Percentiles rank a stretch among this genome's conserved stretches.
phyloP scores from a whole-genome alignment of 2,329 filamentous ascomycete genomes.

The Elsinoe fawcettii region DNA sequence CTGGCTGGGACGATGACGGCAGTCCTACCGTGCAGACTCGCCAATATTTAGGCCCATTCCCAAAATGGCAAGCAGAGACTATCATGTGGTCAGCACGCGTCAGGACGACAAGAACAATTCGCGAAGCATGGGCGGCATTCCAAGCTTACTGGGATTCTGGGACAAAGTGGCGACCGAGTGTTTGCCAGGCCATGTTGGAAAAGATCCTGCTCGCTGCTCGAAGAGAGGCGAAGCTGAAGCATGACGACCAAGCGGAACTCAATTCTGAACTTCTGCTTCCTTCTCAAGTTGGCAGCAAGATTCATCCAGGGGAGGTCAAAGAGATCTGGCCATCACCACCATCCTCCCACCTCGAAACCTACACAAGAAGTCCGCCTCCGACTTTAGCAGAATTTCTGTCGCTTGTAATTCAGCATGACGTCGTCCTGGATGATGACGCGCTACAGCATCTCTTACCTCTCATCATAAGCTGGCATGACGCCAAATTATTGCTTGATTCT shows the following conservation, averaged over 20 bases:
- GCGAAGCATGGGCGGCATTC: constrained; percentile 60
- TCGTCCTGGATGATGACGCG: constrained; percentile 40
- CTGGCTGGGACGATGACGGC: constrained; percentile 56
- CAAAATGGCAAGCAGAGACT: not conserved
- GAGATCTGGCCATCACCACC: constrained; percentile 50
- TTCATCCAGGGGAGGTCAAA: constrained; percentile 53
- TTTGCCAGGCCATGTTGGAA: constrained; percentile 51
- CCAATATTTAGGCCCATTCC: constrained; percentile 31
- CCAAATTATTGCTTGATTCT: constrained; percentile 50
- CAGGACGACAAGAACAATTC: constrained; percentile 50
- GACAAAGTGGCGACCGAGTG: constrained; percentile 31
- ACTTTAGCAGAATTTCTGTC: constrained; percentile 51
- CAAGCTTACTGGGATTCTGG: constrained; percentile 43
- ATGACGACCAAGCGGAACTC: constrained; percentile 1
- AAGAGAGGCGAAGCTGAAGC: constrained; percentile 3
- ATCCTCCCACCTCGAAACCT: constrained; percentile 58
- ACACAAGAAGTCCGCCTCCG: constrained; percentile 55
- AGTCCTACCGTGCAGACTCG: constrained; percentile 58
- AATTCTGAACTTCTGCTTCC: constrained; percentile 20
- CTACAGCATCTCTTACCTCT: constrained; percentile 22
- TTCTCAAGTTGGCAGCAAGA: not conserved
- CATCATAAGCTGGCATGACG: constrained; percentile 23
- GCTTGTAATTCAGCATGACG: constrained; percentile 46
- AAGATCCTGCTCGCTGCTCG: constrained; percentile 42
- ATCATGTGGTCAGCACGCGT: constrained; percentile 52